A percentile compares a stretch with the other conserved stretches of the same genome.
These are phyloP conservation scores for Fusarium xyrophilum DNA, from an alignment of 2,329 filamentous ascomycete genomes.

Conservation along the genomic window DNA sequence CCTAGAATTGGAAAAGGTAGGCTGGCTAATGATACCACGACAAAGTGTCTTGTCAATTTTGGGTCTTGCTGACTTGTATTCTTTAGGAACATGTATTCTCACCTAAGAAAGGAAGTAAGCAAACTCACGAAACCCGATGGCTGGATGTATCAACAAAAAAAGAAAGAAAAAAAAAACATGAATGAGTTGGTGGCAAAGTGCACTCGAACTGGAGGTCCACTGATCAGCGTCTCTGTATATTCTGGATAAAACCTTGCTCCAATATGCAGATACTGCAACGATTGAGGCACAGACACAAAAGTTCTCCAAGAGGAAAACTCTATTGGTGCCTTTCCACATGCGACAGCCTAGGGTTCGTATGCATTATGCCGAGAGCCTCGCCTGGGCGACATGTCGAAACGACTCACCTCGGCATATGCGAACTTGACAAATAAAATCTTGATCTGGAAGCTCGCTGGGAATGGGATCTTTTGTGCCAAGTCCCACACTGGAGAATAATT, in stretches of 20 bases:
- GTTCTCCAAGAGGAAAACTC: background rate
- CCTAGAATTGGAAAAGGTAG: background rate
- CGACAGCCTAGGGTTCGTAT: background rate
- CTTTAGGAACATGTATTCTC: background rate
- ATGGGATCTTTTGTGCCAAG: slow-evolving; percentile 6
- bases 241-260: background rate
- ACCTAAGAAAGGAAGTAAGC: background rate
- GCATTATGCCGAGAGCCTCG: background rate
- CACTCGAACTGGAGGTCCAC: background rate
- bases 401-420: slow-evolving; percentile 10
- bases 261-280: background rate
- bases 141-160: background rate
- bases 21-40: background rate
- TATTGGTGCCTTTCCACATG: slow-evolving; percentile 9
- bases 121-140: background rate
- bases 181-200: background rate
- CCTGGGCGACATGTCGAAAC: background rate
- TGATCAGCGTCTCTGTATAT: background rate
- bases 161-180: background rate
- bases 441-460: slow-evolving; percentile 12
- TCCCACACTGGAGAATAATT: slow-evolving; percentile 2
- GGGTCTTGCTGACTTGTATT: background rate
- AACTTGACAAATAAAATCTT: slow-evolving; percentile 20
- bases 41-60: background rate
- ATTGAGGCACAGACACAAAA: background rate